Base-by-base conservation (phyloP, 2,329 filamentous ascomycete species). In the Rhytidhysteron rufulum region DNA sequence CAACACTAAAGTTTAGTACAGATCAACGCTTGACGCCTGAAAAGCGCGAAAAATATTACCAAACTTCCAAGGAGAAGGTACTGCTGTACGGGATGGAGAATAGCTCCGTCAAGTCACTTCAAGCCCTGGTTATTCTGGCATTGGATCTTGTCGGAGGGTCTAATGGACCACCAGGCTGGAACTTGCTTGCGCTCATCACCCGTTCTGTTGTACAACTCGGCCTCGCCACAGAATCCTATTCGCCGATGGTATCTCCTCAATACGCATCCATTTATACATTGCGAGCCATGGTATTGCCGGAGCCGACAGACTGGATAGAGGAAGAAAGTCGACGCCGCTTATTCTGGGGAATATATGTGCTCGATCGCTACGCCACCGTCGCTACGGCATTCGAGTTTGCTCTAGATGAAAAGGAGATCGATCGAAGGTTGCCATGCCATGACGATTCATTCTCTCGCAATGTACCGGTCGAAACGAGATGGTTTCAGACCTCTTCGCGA, bases 261-360 rank as follows among this genome's bases (percentile, higher is more conserved):
- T 88, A 85, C 60, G 82, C 84, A 2, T 95, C 90, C 0, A 95
- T 95, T 34, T 95, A 94, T 60, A 95, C 89, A 0, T 71, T 95
- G 32, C 78, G 89, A 40, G 88, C 89, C 13, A 90, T 90, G 71
- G 83, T 91, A 3, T 72, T 95, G 0, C 86, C 88, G 0, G 88
- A 95, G 45, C 79, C 90, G 0, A 82, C 80, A 37, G 86, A 88
- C 45, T 95, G 90, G 64, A 85, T 95, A 41, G 89, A 95, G 59
- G 90, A 95, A 45, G 90, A 96, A 63, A 86, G 86, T 31, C 75
- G 89, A 20, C 78, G 90, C 20, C 76, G 90, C 19, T 71, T 95
- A 1, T 95, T 96, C 63, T 96, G 90, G 90, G 91, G 94, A 82
- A 83, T 95, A 9, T 96, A 95, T 58, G 69, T 95, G 10, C 74